Evolutionary conservation across 192 early-diverging fungal genomes (phyloP), one percentile per base, ranked within the genome.

Genomic region (Diversispora epigaea): DNA sequence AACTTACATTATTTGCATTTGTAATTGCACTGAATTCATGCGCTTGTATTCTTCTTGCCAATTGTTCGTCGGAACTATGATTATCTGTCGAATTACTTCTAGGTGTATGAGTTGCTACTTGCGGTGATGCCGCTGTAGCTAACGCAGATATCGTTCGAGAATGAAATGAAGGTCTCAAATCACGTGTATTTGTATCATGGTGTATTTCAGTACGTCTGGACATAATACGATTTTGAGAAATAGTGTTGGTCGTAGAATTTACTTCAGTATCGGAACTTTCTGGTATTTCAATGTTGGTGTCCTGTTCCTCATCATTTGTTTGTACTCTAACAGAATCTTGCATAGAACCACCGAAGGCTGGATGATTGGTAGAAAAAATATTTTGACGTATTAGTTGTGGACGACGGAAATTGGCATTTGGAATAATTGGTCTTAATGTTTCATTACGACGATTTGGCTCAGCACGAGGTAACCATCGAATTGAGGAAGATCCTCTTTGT

Each of bases 251-350:
- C 44, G 40, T 60, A 21, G 17, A 3, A 44, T 56, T 57, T 8
- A 71, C 45, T 71, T 55, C 70, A 45, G 8, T 50, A 14, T 71
- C 70, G 6, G 70, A 55, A 44, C 55, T 71, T 40, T 71, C 70
- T 14, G 52, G 55, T 3, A 71, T 3, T 10, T 71, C 70, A 57
- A 58, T 71, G 9, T 6, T 4, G 25, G 7, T 46, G 22, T 58
- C 55, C 1, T 32, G 55, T 41, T 71, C 70, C 4, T 71, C 70
- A 45, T 71, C 70, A 71, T 41, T 71, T 58, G 8, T 22, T 44
- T 58, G 9, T 8, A 25, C 55, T 45, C 54, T 55, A 58, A 44
- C 4, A 44, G 32, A 5, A 19, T 71, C 69, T 45, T 55, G 52
- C 25, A 58, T 19, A 3, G 41, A 22, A 71, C 12, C 22, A 14